These are phyloP conservation scores for Gleditsia sinensis DNA, from an alignment of 306 rosid genomes.

Conservation along the genomic window DNA sequence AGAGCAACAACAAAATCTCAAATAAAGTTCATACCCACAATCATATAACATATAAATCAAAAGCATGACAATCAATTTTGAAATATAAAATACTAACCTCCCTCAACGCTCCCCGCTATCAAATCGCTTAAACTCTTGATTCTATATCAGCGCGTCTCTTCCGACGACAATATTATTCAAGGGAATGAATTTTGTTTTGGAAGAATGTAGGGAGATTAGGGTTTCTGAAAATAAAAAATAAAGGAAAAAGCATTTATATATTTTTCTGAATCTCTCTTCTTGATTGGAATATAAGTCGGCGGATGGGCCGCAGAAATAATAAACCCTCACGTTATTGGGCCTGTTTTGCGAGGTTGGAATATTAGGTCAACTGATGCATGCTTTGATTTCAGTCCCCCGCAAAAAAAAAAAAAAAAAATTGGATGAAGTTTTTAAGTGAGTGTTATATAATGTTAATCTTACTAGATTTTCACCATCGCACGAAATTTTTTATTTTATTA, in stretches of 20 bases:
- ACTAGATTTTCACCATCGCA: too few relatives aligned
- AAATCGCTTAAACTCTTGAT: background rate
- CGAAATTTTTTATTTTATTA: too few relatives aligned
- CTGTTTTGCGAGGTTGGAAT: background rate
- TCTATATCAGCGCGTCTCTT: background rate
- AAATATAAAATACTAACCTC: background rate
- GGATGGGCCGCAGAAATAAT: background rate
- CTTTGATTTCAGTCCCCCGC: too few relatives aligned
- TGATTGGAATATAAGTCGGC: background rate
- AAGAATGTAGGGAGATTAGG: background rate
- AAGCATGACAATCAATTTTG: background rate
- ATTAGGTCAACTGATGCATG: background rate
- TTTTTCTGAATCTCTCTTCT: background rate
- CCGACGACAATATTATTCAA: background rate
- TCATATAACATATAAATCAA: background rate
- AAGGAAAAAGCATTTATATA: background rate
- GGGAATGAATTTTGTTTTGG: background rate
- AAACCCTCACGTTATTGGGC: background rate
- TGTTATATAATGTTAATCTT: too few relatives aligned
- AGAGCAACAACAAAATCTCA: background rate
- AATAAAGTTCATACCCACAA: background rate
- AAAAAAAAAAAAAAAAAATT: too few relatives aligned
- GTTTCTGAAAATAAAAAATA: slow-evolving; percentile 1
- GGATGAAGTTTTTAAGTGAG: too few relatives aligned
- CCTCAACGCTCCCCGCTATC: background rate